Conservation (phyloP, 2,329 filamentous ascomycete genomes). For the Xylaria sp. region DNA sequence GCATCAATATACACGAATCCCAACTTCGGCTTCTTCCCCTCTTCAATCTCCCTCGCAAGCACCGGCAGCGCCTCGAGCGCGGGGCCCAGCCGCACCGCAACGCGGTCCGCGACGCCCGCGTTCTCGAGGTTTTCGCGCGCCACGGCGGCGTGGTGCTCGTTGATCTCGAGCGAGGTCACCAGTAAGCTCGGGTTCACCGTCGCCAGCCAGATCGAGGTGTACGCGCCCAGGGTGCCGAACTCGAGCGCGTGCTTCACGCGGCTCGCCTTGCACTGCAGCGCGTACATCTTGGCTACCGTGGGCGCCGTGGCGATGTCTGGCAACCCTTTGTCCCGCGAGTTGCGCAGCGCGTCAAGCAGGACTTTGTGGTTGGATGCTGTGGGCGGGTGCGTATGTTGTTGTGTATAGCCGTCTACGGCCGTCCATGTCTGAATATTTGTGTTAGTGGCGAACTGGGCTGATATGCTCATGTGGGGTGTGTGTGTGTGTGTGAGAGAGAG, state of each 20-base stretch:
- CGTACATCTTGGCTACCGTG: conserved; percentile 35
- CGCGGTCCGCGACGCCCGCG: conserved; percentile 33
- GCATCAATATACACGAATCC: conserved; percentile 41
- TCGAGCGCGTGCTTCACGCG: conserved; percentile 35
- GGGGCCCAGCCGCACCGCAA: conserved; percentile 32
- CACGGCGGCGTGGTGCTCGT: conserved; percentile 26
- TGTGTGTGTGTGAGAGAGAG: too few relatives aligned
- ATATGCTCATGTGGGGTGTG: background rate
- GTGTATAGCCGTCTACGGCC: conserved; percentile 33
- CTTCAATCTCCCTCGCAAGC: conserved; percentile 28
- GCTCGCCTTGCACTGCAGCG: conserved; percentile 35
- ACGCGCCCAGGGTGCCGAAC: conserved; percentile 40
- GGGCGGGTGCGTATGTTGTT: conserved; percentile 26
- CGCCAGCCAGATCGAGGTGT: conserved; percentile 39
- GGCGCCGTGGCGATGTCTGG: conserved; percentile 35
- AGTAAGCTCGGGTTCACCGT: conserved; percentile 22
- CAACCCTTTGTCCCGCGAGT: conserved; percentile 36
- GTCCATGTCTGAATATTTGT: conserved; percentile 30
- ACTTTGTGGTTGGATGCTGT: conserved; percentile 24
- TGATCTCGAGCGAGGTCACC: conserved; percentile 37
- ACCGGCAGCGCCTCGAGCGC: conserved; percentile 31
- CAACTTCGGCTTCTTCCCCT: conserved; percentile 19
- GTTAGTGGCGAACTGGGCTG: conserved; percentile 9
- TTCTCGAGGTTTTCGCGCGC: conserved; percentile 33
- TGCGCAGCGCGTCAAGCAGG: conserved; percentile 32